These are phyloP conservation scores for Acorus calamus DNA, from an alignment of 106 monocot genomes.

Conservation along the genomic window DNA sequence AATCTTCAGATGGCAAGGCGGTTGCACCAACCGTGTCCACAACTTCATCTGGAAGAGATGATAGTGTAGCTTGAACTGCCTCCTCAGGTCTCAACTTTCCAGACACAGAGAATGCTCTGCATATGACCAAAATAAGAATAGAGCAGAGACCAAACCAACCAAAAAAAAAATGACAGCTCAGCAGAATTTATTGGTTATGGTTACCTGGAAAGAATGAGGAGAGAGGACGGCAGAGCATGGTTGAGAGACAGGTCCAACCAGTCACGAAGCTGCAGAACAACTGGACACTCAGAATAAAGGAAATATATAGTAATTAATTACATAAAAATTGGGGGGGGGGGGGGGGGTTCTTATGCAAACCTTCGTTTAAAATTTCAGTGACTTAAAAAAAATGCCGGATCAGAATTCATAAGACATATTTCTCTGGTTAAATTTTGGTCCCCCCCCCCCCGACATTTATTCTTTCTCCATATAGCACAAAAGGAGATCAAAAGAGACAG, in stretches of 20 bases:
- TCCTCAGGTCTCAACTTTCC: slow-evolving; percentile 92
- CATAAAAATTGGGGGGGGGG: too few relatives aligned
- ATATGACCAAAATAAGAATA: slow-evolving; percentile 6
- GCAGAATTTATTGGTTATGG: neutral
- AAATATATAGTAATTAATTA: neutral
- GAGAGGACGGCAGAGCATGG: slow-evolving; percentile 74
- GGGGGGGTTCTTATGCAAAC: too few relatives aligned
- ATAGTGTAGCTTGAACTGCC: slow-evolving; percentile 84
- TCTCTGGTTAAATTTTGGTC: too few relatives aligned
- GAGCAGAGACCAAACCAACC: neutral
- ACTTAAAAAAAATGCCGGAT: too few relatives aligned
- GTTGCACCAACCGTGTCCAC: slow-evolving; percentile 86
- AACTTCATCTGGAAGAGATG: slow-evolving; percentile 97
- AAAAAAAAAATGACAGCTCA: neutral
- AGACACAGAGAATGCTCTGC: slow-evolving; percentile 82
- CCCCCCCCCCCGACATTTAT: too few relatives aligned
- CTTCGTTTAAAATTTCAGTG: too few relatives aligned
- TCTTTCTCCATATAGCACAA: too few relatives aligned
- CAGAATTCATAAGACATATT: too few relatives aligned
- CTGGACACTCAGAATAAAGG: slow-evolving; percentile 3
- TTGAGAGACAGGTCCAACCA: slow-evolving; percentile 97
- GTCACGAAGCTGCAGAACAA: slow-evolving; percentile 61
- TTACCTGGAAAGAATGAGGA: slow-evolving; percentile 94
- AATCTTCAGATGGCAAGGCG: slow-evolving; percentile 90
- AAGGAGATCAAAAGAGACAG: too few relatives aligned